A percentile compares a stretch with the other conserved stretches of the same genome.
Evolutionary conservation across 257 asterid species (phyloP).

Genomic region (Capsicum rhomboideum): DNA sequence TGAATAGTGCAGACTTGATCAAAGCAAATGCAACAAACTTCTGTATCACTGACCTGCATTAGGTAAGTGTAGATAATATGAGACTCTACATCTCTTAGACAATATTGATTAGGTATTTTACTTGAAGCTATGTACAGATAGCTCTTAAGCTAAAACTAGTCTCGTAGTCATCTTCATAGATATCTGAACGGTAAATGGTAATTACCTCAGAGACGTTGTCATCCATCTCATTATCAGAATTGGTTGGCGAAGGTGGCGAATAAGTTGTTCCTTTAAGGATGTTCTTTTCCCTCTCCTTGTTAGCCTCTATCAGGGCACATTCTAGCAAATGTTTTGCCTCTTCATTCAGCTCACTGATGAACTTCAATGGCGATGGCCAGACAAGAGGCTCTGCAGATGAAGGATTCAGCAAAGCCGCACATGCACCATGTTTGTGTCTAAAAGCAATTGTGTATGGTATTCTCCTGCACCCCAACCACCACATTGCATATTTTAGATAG

Average conservation of each 20-base stretch:
- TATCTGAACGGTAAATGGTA: neutral
- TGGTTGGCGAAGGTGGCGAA: conserved; percentile 48
- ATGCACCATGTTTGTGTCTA: conserved; percentile 66
- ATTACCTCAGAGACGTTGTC: conserved; percentile 70
- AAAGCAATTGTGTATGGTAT: conserved; percentile 77
- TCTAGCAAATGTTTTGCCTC: conserved; percentile 80
- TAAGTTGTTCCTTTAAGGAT: conserved; percentile 55
- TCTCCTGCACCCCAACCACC: conserved; percentile 43
- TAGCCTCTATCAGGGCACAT: conserved; percentile 72
- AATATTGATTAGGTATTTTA: neutral
- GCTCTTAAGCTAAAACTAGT: neutral
- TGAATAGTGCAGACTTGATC: conserved; percentile 87
- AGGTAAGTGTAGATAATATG: neutral
- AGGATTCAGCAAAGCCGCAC: conserved; percentile 87
- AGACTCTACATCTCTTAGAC: neutral
- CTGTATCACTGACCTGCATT: conserved; percentile 64
- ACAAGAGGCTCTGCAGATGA: conserved; percentile 93
- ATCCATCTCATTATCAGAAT: conserved; percentile 47
- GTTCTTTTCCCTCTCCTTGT: conserved; percentile 65
- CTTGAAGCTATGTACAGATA: neutral
- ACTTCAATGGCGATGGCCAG: conserved; percentile 92
- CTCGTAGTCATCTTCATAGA: neutral
- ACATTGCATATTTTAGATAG: neutral
- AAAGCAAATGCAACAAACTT: conserved; percentile 86
- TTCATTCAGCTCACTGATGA: conserved; percentile 77